Evolutionary conservation across 1,139 yeast species (phyloP).

Genomic region (Diutina sp.): DNA sequence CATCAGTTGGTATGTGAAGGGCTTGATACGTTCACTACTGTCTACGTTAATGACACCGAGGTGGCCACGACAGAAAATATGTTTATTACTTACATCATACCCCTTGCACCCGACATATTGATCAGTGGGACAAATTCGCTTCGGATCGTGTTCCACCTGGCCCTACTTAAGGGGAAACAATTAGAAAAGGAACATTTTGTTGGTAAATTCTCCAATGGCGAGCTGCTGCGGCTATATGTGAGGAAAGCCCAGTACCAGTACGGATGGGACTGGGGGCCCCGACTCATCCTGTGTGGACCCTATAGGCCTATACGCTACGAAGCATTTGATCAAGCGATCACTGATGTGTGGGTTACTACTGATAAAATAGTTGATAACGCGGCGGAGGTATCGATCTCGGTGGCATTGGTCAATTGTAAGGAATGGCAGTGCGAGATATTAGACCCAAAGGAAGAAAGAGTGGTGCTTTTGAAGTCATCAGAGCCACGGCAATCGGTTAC

Average conservation of each 20-base stretch:
- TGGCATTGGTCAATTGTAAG: constrained; percentile 6
- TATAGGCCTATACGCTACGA: constrained; percentile 25
- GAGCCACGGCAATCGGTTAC: background rate
- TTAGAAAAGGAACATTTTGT: constrained; percentile 12
- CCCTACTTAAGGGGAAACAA: constrained; percentile 10
- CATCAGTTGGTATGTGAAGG: constrained; percentile 24
- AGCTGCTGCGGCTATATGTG: constrained; percentile 24
- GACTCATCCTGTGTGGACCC: constrained; percentile 34
- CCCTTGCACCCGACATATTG: constrained; percentile 2
- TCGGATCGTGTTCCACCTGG: constrained; percentile 12
- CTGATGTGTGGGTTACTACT: constrained; percentile 8
- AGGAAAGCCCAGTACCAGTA: constrained; percentile 43
- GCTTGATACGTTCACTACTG: constrained; percentile 30
- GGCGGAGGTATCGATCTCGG: constrained; percentile 11
- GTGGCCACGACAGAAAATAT: constrained; percentile 23
- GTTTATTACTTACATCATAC: constrained; percentile 15
- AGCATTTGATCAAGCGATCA: constrained; percentile 8
- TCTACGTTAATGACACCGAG: constrained; percentile 18
- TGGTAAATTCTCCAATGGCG: constrained; percentile 24
- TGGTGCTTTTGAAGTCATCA: background rate
- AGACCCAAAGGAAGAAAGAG: background rate
- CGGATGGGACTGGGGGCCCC: constrained; percentile 54
- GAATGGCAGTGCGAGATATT: background rate
- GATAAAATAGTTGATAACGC: constrained; percentile 8
- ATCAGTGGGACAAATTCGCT: constrained; percentile 8